These are phyloP conservation scores for Thermochaetoides dissita DNA, from an alignment of 2,329 filamentous ascomycete genomes.

Conservation along the genomic window DNA sequence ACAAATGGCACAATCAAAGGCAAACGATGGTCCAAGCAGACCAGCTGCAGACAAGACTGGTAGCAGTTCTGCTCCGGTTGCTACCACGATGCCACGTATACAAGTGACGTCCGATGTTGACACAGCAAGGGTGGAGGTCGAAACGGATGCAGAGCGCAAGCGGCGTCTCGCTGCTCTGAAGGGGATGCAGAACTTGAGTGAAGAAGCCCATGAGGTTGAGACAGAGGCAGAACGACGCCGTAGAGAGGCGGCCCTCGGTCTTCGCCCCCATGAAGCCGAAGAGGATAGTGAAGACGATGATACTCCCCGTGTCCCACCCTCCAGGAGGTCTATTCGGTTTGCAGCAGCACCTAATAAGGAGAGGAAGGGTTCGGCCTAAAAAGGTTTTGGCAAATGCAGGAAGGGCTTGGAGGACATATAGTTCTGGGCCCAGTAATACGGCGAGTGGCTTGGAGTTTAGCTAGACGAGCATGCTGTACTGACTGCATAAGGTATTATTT, in stretches of 20 bases:
- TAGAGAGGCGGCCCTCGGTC: slow-evolving; percentile 59
- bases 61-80: background rate
- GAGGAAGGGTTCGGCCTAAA: background rate
- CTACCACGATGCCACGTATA: no score
- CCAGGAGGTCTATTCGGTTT: slow-evolving; percentile 46
- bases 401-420: background rate
- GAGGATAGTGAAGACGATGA: slow-evolving; percentile 45
- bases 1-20: no score
- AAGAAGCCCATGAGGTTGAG: slow-evolving; percentile 26
- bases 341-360: slow-evolving; percentile 31
- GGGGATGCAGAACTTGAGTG: slow-evolving; percentile 15
- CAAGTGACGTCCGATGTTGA: no score
- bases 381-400: background rate
- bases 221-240: slow-evolving; percentile 62
- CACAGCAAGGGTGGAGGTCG: slow-evolving; percentile 30
- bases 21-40: no score
- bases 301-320: slow-evolving; percentile 35
- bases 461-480: no score
- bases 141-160: slow-evolving; percentile 57
- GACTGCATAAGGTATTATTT: no score
- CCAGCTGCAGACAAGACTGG: slow-evolving; percentile 18
- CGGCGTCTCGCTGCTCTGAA: slow-evolving; percentile 45
- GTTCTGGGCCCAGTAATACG: background rate
- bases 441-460: no score
- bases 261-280: slow-evolving; percentile 29